A percentile compares a stretch with the other conserved stretches of the same genome.
Evolutionary conservation across 2,329 filamentous ascomycete species (phyloP).

Genomic region (Calonectria pseudoreteaudii): DNA sequence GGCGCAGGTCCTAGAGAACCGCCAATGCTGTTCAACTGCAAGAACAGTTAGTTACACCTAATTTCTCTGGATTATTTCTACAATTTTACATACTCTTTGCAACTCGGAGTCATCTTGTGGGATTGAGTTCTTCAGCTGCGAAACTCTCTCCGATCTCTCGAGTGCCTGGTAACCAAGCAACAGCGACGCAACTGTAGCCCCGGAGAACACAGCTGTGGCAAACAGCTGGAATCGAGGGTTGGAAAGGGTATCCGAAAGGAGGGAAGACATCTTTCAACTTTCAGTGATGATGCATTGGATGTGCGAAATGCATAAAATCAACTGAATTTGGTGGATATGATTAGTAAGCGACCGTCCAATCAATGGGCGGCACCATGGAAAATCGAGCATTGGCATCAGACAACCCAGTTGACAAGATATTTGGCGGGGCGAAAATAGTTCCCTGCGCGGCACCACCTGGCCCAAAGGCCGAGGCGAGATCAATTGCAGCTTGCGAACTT

Average conservation of each 20-base stretch:
- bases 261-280: constrained; percentile 54
- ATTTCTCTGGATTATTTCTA: background rate
- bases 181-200: constrained; percentile 69
- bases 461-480: background rate
- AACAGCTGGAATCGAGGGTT: constrained; percentile 71
- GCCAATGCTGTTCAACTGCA: constrained; percentile 71
- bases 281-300: constrained; percentile 19
- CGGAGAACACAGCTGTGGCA: constrained; percentile 76
- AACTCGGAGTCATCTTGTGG: constrained; percentile 49
- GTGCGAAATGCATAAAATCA: background rate
- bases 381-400: background rate
- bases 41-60: constrained; percentile 34
- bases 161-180: constrained; percentile 72
- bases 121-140: constrained; percentile 71
- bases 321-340: background rate
- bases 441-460: background rate
- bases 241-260: constrained; percentile 57
- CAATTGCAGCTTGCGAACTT: background rate
- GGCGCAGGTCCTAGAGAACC: constrained; percentile 59
- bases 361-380: background rate
- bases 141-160: constrained; percentile 65
- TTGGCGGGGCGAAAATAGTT: background rate
- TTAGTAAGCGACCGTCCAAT: constrained; percentile 36
- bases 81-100: constrained; percentile 31
- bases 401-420: background rate